Evolutionary conservation across 1,284 basidiomycete species (phyloP), one percentile per base, ranked within the genome.

Genomic region (Melampsora larici-populina): DNA sequence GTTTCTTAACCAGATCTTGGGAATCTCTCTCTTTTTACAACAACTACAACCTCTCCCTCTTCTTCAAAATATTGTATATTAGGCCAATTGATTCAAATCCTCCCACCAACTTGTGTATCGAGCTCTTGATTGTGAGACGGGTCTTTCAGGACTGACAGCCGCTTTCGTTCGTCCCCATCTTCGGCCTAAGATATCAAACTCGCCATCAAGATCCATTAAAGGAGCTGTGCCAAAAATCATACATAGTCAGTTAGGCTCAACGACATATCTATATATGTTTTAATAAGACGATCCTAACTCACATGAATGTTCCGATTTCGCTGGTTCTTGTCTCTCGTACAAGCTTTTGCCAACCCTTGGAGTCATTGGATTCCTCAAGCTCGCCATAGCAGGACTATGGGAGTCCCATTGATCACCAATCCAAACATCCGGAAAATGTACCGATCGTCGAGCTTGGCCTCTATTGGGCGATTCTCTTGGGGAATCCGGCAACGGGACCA

Each of bases 381-480:
- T 58, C n/a, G 24, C 55, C 55, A 58, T 58, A 58, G 55, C n/a
- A 58, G 55, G 55, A 29, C 55, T 58, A 29, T 29, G 55, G 24
- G n/a, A 29, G 24, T 58, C 55, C 55, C 55, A 58, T 24, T 58
- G 55, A 58, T 58, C 55, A 24, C 55, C 55, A 58, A 58, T 58
- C 55, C 55, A 58, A 24, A 58, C 55, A 24, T 58, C 55, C 29
- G 55, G 55, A 58, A 58, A 58, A 58, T 58, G 55, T 24, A 58
- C 55, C 29, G 55, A 58, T 58, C 55, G 55, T 13, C 55, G 55
- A 55, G 51, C 17, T 58, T 58, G 43, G 11, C 43, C 43, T 46
- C 17, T 46, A 46, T 17, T 46, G 17, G 43, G 43, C 15, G 43
- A 46, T 15, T 46, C 43, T 46, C 43, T 29, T 9, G 55, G 55